Conservation (phyloP, 805 yeast species). For the Ogataea salicorniae region DNA sequence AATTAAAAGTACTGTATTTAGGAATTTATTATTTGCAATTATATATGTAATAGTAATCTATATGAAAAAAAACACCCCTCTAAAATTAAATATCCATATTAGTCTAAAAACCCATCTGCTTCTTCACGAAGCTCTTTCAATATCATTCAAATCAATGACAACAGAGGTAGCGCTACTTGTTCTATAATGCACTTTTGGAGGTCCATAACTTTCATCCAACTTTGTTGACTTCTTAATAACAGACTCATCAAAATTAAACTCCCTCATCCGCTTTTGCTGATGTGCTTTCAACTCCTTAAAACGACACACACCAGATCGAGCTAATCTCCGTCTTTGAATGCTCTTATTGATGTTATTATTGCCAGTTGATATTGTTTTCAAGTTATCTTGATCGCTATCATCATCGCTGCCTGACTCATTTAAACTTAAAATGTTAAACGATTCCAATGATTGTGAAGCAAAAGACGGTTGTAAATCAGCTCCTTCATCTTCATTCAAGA, state of each 20-base stretch:
- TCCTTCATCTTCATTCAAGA: not conserved
- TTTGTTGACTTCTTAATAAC: not conserved
- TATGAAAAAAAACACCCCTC: not conserved
- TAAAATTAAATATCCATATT: not conserved
- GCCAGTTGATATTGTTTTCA: no score
- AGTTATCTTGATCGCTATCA: no score
- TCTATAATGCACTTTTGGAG: not conserved
- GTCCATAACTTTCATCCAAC: not conserved
- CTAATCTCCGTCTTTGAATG: not conserved
- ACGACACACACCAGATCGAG: not conserved
- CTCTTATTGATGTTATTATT: not conserved
- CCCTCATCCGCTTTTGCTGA: not conserved
- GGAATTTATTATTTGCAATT: no score
- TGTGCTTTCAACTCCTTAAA: not conserved
- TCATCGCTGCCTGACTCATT: no score
- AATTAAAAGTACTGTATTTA: no score
- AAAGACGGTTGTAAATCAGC: not conserved
- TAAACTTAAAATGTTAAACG: no score
- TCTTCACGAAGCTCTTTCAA: constrained; percentile 2
- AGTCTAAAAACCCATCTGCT: not conserved
- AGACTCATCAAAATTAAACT: not conserved
- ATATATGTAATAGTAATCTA: no score
- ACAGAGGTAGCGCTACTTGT: not conserved
- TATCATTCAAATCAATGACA: not conserved
- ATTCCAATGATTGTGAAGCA: no score